Conservation (phyloP, 73 alveolate species). For the Breviolum minutum region DNA sequence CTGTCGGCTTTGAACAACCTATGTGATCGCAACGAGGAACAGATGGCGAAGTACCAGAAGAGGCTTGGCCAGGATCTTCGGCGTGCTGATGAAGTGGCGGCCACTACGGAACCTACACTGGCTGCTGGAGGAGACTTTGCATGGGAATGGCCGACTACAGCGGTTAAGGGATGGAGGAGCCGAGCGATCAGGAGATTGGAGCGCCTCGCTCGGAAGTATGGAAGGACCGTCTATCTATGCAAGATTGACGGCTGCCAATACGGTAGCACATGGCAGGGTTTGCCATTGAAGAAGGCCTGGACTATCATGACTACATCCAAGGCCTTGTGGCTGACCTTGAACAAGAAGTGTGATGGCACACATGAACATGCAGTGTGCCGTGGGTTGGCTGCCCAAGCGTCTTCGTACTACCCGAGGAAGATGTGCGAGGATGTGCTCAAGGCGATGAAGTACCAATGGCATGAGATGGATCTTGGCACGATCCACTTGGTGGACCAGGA, state of each 20-base stretch:
- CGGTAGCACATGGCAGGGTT: background rate
- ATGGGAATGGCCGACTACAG: no score
- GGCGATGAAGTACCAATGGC: background rate
- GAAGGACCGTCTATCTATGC: background rate
- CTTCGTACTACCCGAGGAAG: background rate
- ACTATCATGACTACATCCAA: background rate
- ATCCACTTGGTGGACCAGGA: background rate
- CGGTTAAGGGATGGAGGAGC: no score
- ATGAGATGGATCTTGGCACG: background rate
- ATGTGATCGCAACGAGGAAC: background rate
- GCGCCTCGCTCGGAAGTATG: no score
- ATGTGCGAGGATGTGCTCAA: background rate
- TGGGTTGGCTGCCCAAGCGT: background rate
- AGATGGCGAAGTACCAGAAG: background rate
- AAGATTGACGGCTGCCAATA: background rate
- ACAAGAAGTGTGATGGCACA: background rate
- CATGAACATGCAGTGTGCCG: slow-evolving; percentile 7
- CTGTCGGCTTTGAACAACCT: background rate
- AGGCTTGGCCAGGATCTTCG: background rate
- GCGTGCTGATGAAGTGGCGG: no score
- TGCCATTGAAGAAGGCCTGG: background rate
- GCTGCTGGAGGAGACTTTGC: no score
- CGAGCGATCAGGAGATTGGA: no score
- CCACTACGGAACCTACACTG: no score
- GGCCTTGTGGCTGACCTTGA: background rate